These are phyloP conservation scores for Ciborinia camelliae DNA, from an alignment of 2,329 filamentous ascomycete species.

Conservation along the genomic window DNA sequence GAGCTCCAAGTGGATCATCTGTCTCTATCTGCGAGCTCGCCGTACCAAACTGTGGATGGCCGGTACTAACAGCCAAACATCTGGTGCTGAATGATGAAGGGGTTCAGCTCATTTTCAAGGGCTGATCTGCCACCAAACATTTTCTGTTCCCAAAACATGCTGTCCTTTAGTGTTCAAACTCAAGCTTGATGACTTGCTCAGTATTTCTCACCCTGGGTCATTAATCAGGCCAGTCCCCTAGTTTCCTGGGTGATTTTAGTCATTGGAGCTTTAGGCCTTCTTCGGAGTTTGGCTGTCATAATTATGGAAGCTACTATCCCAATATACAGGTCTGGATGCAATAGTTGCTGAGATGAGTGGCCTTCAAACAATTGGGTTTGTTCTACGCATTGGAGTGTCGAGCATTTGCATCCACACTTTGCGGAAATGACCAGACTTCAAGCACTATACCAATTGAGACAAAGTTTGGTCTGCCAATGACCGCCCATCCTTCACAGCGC, in stretches of 20 bases:
- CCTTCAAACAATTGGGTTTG: background rate
- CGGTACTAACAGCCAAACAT: background rate
- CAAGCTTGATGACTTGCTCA: background rate
- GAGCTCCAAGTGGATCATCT: background rate
- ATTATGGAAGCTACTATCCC: background rate
- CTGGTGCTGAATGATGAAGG: background rate
- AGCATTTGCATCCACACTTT: too few relatives aligned
- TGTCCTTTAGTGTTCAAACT: too few relatives aligned
- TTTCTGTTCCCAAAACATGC: too few relatives aligned
- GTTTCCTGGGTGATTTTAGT: too few relatives aligned
- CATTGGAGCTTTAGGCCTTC: too few relatives aligned
- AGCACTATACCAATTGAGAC: background rate
- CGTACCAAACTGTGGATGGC: too few relatives aligned
- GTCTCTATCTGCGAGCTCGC: background rate
- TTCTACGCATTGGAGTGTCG: too few relatives aligned
- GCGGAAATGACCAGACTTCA: background rate
- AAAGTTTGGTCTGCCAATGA: background rate
- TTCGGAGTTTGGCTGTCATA: too few relatives aligned
- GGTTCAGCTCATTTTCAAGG: background rate
- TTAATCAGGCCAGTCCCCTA: too few relatives aligned
- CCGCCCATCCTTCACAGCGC: background rate
- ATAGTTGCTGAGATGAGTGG: background rate
- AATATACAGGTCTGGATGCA: background rate
- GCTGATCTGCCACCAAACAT: background rate
- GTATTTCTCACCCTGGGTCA: too few relatives aligned